Evolutionary conservation across 169 alveolate species (phyloP).

Genomic region (Plasmodium adleri): DNA sequence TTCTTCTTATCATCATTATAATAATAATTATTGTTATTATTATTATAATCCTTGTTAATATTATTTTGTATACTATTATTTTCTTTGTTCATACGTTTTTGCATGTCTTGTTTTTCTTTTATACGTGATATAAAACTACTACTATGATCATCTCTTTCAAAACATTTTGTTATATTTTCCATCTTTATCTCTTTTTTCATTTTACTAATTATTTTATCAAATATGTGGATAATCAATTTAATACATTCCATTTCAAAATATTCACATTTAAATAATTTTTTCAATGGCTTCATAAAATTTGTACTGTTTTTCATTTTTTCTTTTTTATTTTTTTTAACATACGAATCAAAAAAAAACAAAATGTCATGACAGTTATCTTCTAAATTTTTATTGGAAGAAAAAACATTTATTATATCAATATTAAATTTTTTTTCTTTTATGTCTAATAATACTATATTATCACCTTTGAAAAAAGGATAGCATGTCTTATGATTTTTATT

Average conservation of each 20-base stretch:
- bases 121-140: background rate
- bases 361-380: conserved; percentile 35
- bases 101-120: background rate
- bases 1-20: conserved; percentile 3
- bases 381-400: conserved; percentile 2
- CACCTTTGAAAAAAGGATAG: background rate
- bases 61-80: too few species aligned
- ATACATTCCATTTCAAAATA: conserved; percentile 39
- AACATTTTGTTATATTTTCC: conserved; percentile 13
- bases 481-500: background rate
- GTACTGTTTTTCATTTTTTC: conserved; percentile 3
- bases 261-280: conserved; percentile 60
- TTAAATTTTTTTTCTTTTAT: conserved; percentile 38
- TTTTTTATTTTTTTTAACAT: conserved; percentile 53
- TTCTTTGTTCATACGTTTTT: background rate
- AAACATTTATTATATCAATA: conserved; percentile 43
- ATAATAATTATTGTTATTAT: background rate
- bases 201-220: conserved; percentile 34
- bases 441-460: conserved; percentile 4
- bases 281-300: conserved; percentile 5
- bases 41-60: too few species aligned
- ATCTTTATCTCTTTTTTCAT: conserved; percentile 43
- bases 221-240: conserved; percentile 13
- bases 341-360: conserved; percentile 59
- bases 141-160: conserved; percentile 7